These are phyloP conservation scores for Fusarium staphyleae DNA, from an alignment of 2,329 filamentous ascomycete species.

Conservation along the genomic window DNA sequence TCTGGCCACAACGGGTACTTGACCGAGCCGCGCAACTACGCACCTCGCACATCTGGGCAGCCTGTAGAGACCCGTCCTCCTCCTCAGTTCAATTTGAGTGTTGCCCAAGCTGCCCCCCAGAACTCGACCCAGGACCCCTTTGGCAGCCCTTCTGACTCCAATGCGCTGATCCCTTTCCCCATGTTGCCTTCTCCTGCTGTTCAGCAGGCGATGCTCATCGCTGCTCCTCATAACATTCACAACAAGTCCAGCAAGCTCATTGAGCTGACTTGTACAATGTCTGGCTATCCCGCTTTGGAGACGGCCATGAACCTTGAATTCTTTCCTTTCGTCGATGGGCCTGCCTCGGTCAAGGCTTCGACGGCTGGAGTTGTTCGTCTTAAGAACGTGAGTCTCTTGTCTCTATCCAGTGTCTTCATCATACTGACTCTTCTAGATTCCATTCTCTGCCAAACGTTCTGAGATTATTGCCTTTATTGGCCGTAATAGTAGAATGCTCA, in stretches of 20 bases:
- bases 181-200: constrained; percentile 11
- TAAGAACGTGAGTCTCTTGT: constrained; percentile 54
- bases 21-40: constrained; percentile 54
- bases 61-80: constrained; percentile 43
- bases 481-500: constrained; percentile 62
- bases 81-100: constrained; percentile 47
- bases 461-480: constrained; percentile 67
- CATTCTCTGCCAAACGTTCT: constrained; percentile 59
- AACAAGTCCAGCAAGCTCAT: constrained; percentile 50
- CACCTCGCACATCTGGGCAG: constrained; percentile 45
- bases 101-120: background rate
- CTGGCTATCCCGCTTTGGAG: constrained; percentile 46
- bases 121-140: constrained; percentile 29
- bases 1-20: constrained; percentile 30
- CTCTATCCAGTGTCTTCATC: background rate
- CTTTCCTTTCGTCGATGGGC: constrained; percentile 57
- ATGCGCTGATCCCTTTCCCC: constrained; percentile 14
- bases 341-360: constrained; percentile 40
- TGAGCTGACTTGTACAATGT: constrained; percentile 45
- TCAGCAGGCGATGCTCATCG: constrained; percentile 25
- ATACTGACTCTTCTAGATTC: constrained; percentile 55
- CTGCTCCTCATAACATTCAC: constrained; percentile 23
- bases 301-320: constrained; percentile 48
- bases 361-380: constrained; percentile 57
- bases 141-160: constrained; percentile 9